phyloP scores from a whole-genome alignment of 306 rosid genomes.

The Fagus crenata region DNA sequence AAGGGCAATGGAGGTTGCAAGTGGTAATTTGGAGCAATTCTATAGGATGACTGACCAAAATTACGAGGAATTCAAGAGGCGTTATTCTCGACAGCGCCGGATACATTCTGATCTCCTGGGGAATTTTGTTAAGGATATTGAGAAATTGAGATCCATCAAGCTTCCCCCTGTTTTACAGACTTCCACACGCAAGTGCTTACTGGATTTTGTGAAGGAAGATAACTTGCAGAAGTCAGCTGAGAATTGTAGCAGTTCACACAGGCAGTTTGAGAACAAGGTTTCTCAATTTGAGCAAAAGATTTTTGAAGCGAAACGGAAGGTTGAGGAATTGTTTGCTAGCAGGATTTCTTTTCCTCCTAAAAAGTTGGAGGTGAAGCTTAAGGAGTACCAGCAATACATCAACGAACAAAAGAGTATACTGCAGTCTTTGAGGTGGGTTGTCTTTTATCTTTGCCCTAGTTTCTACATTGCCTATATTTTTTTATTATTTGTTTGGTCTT shows the following conservation, averaged over 20 bases:
- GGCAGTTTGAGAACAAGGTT: slow-evolving; percentile 92
- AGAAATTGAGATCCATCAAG: slow-evolving; percentile 67
- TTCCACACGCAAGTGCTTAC: slow-evolving; percentile 56
- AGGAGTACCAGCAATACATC: slow-evolving; percentile 61
- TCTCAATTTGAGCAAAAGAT: slow-evolving; percentile 70
- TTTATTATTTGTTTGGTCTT: slow-evolving; percentile 10
- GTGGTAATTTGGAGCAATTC: slow-evolving; percentile 83
- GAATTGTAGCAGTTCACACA: slow-evolving; percentile 71
- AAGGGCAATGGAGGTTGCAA: slow-evolving; percentile 88
- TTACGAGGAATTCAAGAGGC: slow-evolving; percentile 85
- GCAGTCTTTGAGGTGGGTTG: slow-evolving; percentile 92
- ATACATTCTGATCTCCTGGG: slow-evolving; percentile 77
- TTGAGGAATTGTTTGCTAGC: slow-evolving; percentile 70
- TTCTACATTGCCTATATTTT: neutral
- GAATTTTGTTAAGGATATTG: slow-evolving; percentile 74
- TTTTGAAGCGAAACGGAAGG: slow-evolving; percentile 61
- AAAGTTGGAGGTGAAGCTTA: slow-evolving; percentile 55
- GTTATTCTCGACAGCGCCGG: slow-evolving; percentile 66
- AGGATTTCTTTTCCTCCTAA: slow-evolving; percentile 43
- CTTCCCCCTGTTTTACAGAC: slow-evolving; percentile 80
- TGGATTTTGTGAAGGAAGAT: slow-evolving; percentile 95
- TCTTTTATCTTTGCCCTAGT: slow-evolving; percentile 12
- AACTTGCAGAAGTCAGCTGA: slow-evolving; percentile 74
- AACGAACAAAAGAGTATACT: slow-evolving; percentile 84
- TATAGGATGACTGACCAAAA: slow-evolving; percentile 67